Evolutionary conservation across 192 early-diverging fungal genomes (phyloP), one percentile per base, ranked within the genome.

Genomic region (Gamsiella multidivaricata): DNA sequence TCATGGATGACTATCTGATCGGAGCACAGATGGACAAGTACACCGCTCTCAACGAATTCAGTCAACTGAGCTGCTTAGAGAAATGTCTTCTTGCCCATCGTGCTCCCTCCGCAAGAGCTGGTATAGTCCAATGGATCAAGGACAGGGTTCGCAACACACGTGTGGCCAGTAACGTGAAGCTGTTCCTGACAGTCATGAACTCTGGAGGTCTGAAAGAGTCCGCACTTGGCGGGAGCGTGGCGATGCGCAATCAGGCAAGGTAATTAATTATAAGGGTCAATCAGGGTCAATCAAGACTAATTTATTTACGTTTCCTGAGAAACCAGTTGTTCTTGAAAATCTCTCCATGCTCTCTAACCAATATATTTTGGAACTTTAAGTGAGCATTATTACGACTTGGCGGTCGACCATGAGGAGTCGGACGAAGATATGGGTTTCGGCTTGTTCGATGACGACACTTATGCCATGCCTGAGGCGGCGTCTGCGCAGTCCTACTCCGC

Each of bases 1-100:
- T 86, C 43, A 65, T 86, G 80, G 85, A 86, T 41, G 47, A 67
- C 3, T 86, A 86, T 46, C 32, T 86, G 12, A 54, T 80, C 25
- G 83, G 69, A 0, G 62, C 49, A 0, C 53, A 76, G 26, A 20
- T 86, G 3, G 58, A 70, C 12, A 42, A 58, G 26, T 86, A 76
- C 41, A 55, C 28, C 2, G 37, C 69, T 12, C 33, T 82, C 1
- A 42, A 79, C 25, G 46, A 70, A 22, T 83, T 83, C 45, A 61
- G 61, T 1, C 9, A 26, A 3, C 32, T 86, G 51, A 81, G 55
- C 1, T 58, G 75, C 15, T 39, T 80, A 45, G 85, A 86, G 46
- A 82, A 82, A 50, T 81, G 80, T 3, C 64, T 86, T 11, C 46
- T 86, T n/a, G 73, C 81, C 14, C 82, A 81, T 23, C 63, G 66